Conservation (phyloP, 148 eudicot species). For the Rhododendron griersonianum region DNA sequence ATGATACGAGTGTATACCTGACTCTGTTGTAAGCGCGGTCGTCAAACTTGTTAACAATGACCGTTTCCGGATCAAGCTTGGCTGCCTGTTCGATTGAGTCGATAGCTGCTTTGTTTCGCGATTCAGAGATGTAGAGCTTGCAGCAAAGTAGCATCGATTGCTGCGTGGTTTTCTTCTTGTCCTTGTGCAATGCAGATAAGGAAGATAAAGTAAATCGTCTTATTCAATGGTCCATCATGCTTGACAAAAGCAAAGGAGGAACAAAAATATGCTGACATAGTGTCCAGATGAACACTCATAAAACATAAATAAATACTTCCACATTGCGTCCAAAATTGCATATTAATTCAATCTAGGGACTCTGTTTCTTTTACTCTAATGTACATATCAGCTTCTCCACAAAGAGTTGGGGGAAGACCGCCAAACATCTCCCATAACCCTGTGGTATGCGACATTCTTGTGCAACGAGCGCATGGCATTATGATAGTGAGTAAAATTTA, state of each 20-base stretch:
- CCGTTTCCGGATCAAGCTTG: slow-evolving; percentile 46
- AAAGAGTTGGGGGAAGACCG: background rate
- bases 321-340: background rate
- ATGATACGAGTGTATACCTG: slow-evolving; percentile 51
- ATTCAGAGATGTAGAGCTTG: slow-evolving; percentile 54
- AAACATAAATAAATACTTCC: background rate
- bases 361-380: background rate
- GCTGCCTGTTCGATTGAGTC: slow-evolving; percentile 54
- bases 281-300: background rate
- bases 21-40: slow-evolving; percentile 50
- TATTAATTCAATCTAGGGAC: background rate
- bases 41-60: slow-evolving; percentile 48
- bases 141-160: slow-evolving; percentile 59
- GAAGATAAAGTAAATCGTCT: background rate
- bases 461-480: background rate
- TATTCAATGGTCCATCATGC: background rate
- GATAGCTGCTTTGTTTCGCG: slow-evolving; percentile 45
- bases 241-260: background rate
- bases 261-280: background rate
- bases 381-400: background rate
- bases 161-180: slow-evolving; percentile 33
- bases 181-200: slow-evolving; percentile 20
- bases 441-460: background rate
- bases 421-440: background rate
- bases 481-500: background rate